phyloP scores from a whole-genome alignment of 148 eudicot species.

The Dysphania ambrosioides region DNA sequence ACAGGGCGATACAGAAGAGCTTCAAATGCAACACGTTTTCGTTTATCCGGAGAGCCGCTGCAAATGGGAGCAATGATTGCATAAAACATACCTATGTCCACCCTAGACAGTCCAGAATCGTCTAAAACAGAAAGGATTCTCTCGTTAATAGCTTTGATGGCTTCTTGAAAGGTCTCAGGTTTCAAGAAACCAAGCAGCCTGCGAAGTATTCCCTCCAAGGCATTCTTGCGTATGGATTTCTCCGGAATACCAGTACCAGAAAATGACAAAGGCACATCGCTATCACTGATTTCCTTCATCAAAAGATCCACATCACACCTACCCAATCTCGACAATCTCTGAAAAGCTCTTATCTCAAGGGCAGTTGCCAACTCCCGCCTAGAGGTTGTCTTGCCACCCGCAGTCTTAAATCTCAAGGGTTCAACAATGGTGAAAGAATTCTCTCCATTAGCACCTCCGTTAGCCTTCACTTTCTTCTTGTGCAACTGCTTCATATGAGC shows the following conservation, averaged over 20 bases:
- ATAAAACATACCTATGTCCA: constrained; percentile 93
- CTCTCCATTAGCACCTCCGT: constrained; percentile 70
- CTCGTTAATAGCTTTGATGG: constrained; percentile 84
- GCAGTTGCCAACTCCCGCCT: constrained; percentile 78
- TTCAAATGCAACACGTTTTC: constrained; percentile 80
- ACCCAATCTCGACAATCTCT: constrained; percentile 76
- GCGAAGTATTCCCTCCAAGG: constrained; percentile 69
- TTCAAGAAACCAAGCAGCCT: constrained; percentile 74
- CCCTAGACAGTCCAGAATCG: constrained; percentile 73
- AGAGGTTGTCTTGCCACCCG: constrained; percentile 64
- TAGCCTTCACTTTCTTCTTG: constrained; percentile 77
- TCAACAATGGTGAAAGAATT: constrained; percentile 57
- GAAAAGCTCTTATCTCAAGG: constrained; percentile 82
- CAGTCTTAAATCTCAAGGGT: constrained; percentile 62
- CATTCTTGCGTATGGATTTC: constrained; percentile 84
- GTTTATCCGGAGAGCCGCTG: constrained; percentile 59
- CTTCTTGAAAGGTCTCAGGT: constrained; percentile 93
- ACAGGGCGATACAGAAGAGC: constrained; percentile 78
- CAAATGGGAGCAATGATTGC: constrained; percentile 88
- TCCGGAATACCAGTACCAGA: constrained; percentile 80
- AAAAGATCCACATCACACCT: constrained; percentile 74
- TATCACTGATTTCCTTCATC: constrained; percentile 74
- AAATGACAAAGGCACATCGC: constrained; percentile 66
- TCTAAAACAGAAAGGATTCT: constrained; percentile 73
- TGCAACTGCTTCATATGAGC: constrained; percentile 90